A percentile compares a stretch with the other conserved stretches of the same genome.
Evolutionary conservation across 192 early-diverging fungal genomes (phyloP).

Genomic region (Mortierella hygrophila): DNA sequence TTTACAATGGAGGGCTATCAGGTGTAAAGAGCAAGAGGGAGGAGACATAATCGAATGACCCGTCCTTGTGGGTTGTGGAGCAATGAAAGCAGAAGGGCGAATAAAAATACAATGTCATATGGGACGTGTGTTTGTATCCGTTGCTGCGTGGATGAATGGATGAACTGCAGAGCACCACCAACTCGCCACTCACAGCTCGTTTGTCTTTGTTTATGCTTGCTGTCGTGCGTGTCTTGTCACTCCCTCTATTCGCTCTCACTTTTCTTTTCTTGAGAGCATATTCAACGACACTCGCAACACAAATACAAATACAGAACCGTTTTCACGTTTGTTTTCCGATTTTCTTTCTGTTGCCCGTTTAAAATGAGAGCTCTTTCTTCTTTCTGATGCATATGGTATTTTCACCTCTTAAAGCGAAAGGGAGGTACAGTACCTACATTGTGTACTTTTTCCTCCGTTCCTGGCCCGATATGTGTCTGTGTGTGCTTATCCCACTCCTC

Average conservation of each 20-base stretch:
- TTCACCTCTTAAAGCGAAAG: not conserved
- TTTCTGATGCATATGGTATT: not conserved
- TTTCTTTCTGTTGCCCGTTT: not conserved
- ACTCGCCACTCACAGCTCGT: too few relatives aligned
- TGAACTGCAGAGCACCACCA: too few relatives aligned
- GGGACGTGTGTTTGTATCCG: not conserved
- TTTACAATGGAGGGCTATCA: too few relatives aligned
- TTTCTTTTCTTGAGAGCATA: not conserved
- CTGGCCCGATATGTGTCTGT: not conserved
- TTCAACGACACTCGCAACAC: not conserved
- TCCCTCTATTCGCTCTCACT: not conserved
- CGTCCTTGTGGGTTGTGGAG: slow-evolving; percentile 3
- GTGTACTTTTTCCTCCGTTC: too few relatives aligned
- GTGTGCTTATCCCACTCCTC: not conserved
- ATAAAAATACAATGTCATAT: slow-evolving; percentile 8
- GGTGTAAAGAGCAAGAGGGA: too few relatives aligned
- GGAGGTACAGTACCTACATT: not conserved
- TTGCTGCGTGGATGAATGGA: not conserved
- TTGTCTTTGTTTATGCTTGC: not conserved
- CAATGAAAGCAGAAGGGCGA: not conserved
- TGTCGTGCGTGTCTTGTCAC: not conserved
- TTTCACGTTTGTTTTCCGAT: not conserved
- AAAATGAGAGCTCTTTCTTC: slow-evolving; percentile 3
- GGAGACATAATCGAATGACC: too few relatives aligned
- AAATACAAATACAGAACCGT: not conserved